Base-by-base conservation (phyloP, 768 basidiomycete genomes). In the Chalciporus sphaerocephalus region DNA sequence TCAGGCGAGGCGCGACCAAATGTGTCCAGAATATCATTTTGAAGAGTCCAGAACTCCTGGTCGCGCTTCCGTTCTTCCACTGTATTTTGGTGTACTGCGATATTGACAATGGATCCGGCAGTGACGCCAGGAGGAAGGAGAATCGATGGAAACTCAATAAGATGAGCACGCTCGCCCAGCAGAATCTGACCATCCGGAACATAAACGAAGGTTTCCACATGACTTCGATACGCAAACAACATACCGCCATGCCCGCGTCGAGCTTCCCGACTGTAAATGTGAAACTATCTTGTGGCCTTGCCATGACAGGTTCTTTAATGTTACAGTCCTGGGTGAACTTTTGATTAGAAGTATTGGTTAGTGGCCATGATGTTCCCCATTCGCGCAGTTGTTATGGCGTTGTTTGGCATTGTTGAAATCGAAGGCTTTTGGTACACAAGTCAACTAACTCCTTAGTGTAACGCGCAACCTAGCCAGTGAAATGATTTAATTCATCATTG, bases 61-160 rank as follows among this genome's bases (percentile, higher is more conserved):
- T 92, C 85, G 49, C 92, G 80, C 51, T 81, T 78, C 55, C 83
- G 79, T 64, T 99, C 96, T 57, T 95, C 93, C 0, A 73, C 61
- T 24, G 80, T 67, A 61, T 99, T 96, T 52, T 92, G 86, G 59
- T 90, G 80, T 12, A 98, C 94, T 2, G 93, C 83, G 65, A 98
- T 98, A 63, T 92, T 96, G 56, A 99, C 91, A 54, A 99, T 97
- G 16, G 92, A 96, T 5, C 96, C 96, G 0, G 94, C 82, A 8
- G 87, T 83, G 1, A 92, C 85, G 12, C 94, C 94, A 0, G 93
- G 89, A 1, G 96, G 96, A 6, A 98, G 73, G 1, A 98, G 79
- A 30, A 99, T 76, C 0, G 96, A 98, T 1, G 96, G 96, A 65
- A 98, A 99, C 67, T 99, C 95, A 57, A 99, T 95, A 27, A 98